These are phyloP conservation scores for Colletotrichum abscissum DNA, from an alignment of 2,329 filamentous ascomycete genomes.

Conservation along the genomic window DNA sequence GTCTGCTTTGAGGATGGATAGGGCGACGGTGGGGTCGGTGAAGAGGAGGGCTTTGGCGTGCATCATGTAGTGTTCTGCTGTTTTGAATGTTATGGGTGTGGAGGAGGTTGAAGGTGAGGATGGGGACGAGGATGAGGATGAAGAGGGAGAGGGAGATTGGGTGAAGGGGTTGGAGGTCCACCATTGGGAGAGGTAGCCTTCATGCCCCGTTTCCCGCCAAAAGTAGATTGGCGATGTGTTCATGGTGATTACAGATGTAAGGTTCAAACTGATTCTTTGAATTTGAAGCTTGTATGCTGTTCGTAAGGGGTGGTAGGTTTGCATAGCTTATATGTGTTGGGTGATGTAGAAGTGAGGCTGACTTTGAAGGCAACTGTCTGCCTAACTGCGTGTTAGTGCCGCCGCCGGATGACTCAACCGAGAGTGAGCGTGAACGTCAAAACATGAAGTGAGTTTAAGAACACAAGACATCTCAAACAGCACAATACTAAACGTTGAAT, in stretches of 20 bases:
- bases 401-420: slow-evolving; percentile 26
- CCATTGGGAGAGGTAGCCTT: slow-evolving; percentile 74
- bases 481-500: neutral
- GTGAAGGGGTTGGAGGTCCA: slow-evolving; percentile 50
- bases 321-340: neutral
- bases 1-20: slow-evolving; percentile 58
- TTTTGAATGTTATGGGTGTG: slow-evolving; percentile 53
- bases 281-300: neutral
- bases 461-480: neutral
- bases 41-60: slow-evolving; percentile 64
- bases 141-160: slow-evolving; percentile 56
- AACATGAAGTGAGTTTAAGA: neutral
- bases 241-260: neutral
- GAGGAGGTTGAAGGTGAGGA: slow-evolving; percentile 55
- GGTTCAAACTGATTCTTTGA: neutral
- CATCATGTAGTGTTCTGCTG: slow-evolving; percentile 69
- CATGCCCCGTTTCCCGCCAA: slow-evolving; percentile 58
- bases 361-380: neutral
- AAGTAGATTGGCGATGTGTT: slow-evolving; percentile 51
- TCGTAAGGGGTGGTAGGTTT: too few relatives aligned
- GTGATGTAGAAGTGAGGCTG: neutral
- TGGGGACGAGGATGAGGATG: slow-evolving; percentile 43
- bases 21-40: slow-evolving; percentile 54
- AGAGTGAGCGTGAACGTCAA: neutral
- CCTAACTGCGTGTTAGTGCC: neutral